Base-by-base conservation (phyloP, 2,329 filamentous ascomycete species). In the Aspergillus uvarum region DNA sequence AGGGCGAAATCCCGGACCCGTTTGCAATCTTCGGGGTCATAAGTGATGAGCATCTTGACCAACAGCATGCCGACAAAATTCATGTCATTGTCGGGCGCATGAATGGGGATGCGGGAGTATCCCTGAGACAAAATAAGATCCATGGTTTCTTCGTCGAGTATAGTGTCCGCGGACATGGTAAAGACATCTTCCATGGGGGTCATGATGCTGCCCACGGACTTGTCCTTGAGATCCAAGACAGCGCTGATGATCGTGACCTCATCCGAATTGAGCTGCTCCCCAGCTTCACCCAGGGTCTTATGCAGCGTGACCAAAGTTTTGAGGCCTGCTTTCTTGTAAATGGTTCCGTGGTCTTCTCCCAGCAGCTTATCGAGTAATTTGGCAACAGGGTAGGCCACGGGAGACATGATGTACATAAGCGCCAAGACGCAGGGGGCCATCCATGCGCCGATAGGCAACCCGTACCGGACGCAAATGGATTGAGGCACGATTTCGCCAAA, bases 221-320 rank as follows among this genome's bases (percentile, higher is more conserved):
- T 99, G 67, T 95, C 93, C 80, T 98, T 99, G 66, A 99, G 82
- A 73, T 99, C 95, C 59, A 99, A 81, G 14, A 98, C 95, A 42
- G 95, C 94, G 66, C 91, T 96, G 76, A 99, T 99, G 74, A 99
- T 99, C 61, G 95, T 98, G 66, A 99, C 95, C 76, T 99, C 95
- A 72, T 99, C 95, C 67, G 96, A 90, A 76, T 97, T 98, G 56
- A 99, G 81, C 59, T 95, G 89, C 72, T 99, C 92, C 44, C 85
- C 85, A 11, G 90, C 89, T 50, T 91, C 88, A 29, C 95, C 95
- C 12, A 98, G 80, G 6, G 91, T 96, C 77, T 96, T 92, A 80
- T 99, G 95, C 16, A 99, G 82, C 0, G 92, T 96, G 29, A 99
- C 95, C 31, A 99, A 82, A 0, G 95, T 98, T 81, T 99, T 99